A percentile compares a stretch with the other conserved stretches of the same genome.
Conservation (phyloP, 75 land plant species). For the Picea sitchensis region DNA sequence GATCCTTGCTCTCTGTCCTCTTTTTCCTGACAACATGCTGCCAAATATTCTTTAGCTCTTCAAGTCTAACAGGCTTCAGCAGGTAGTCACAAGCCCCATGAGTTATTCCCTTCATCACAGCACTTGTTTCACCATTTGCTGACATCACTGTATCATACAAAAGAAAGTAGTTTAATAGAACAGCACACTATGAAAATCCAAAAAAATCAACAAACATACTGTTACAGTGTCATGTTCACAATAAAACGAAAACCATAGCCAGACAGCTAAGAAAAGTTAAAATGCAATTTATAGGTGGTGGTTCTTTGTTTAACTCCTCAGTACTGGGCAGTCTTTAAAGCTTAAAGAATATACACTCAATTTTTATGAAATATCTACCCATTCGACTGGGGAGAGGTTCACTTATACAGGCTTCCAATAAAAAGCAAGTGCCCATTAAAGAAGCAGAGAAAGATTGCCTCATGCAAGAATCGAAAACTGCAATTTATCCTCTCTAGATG, state of each 20-base stretch:
- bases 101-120: constrained; percentile 88
- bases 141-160: constrained; percentile 70
- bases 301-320: background rate
- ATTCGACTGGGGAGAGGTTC: background rate
- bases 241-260: background rate
- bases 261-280: background rate
- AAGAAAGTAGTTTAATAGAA: constrained; percentile 22
- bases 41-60: constrained; percentile 90
- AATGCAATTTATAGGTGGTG: background rate
- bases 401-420: background rate
- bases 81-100: constrained; percentile 94
- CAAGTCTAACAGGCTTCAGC: constrained; percentile 82
- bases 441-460: no score
- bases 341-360: background rate
- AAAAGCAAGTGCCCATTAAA: no score
- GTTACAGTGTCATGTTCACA: background rate
- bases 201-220: background rate
- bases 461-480: no score
- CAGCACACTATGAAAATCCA: background rate
- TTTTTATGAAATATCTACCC: background rate
- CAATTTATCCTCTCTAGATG: background rate
- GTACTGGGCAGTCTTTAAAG: background rate
- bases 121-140: constrained; percentile 69
- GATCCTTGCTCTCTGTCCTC: constrained; percentile 29
- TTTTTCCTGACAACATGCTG: constrained; percentile 83